Base-by-base conservation (phyloP, 139 green algal genomes). In the Medakamo hakoo region DNA sequence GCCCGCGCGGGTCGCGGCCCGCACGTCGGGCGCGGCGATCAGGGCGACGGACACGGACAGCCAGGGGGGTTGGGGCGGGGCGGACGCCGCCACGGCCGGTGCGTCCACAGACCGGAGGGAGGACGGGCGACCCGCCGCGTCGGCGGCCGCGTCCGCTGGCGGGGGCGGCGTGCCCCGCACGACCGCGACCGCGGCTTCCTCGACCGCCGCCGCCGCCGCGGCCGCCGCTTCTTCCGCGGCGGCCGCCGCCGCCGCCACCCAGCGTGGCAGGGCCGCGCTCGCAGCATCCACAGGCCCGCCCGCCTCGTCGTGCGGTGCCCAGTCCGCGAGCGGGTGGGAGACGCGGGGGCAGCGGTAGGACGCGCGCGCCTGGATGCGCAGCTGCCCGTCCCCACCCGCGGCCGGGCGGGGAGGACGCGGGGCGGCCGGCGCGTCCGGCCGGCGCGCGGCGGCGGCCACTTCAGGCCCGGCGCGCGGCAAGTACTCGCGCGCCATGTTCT, bases 321-420 rank as follows among this genome's bases (percentile, higher is more conserved):
- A 86, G 58, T 83, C 70, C 0, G 57, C 48, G 32, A 84, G 68
- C 23, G 80, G 78, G 56, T 86, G 80, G 24, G 71, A 60, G 64
- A 86, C 72, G 22, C 49, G 59, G 58, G 66, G 59, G 60, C 56
- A 32, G 18, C 68, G 30, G 57, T 78, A 80, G 48, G 49, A 57
- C 16, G 28, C 32, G 32, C 75, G 30, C 23, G 67, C 73, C 66
- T 87, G 80, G 5, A 87, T 30, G 16, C 78, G 65, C 32, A 87
- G 65, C 30, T 78, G 57, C 3, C 80, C 76, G 59, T 87, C 80
- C 9, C 75, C n/a, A n/a, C n/a, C n/a, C 70, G 25, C 66, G 31
- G 21, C 61, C 40, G 27, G 48, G 32, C 29, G 22, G 26, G 22
- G 27, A 32, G 24, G 60, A 25, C 2, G 63, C 55, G 19, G 65